Percentiles rank a stretch among this genome's conserved stretches.
phyloP scores from a whole-genome alignment of 129 eudicot species.

The Saussurea involucrata region DNA sequence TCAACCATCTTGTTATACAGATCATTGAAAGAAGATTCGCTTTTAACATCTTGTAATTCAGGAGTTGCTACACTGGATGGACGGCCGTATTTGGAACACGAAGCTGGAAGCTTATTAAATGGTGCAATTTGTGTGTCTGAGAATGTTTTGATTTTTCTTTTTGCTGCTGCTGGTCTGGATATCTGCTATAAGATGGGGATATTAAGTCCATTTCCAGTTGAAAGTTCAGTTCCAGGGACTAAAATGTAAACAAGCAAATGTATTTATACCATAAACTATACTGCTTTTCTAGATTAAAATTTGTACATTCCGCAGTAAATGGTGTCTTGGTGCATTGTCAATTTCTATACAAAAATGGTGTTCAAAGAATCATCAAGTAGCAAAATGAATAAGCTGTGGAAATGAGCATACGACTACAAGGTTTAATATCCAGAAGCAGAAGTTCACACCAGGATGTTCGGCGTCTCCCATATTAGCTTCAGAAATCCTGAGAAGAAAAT shows the following conservation, averaged over 20 bases:
- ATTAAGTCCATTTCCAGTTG: slow-evolving; percentile 77
- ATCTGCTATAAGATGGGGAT: slow-evolving; percentile 65
- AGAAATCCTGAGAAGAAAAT: slow-evolving; percentile 17
- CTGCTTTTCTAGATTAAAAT: background rate
- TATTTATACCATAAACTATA: slow-evolving; percentile 9
- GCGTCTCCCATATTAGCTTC: slow-evolving; percentile 12
- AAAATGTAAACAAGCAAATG: slow-evolving; percentile 20
- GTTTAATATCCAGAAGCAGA: slow-evolving; percentile 15
- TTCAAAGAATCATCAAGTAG: slow-evolving; percentile 14
- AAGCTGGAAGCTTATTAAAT: slow-evolving; percentile 32
- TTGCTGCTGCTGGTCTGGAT: slow-evolving; percentile 85
- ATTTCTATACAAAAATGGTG: slow-evolving; percentile 17
- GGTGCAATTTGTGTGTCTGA: slow-evolving; percentile 68
- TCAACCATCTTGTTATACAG: background rate
- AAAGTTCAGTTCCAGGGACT: slow-evolving; percentile 32
- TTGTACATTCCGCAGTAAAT: background rate
- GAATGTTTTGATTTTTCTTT: slow-evolving; percentile 59
- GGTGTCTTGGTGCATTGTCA: too few relatives aligned
- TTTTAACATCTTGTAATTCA: slow-evolving; percentile 22
- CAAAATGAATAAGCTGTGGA: background rate
- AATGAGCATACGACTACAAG: slow-evolving; percentile 2
- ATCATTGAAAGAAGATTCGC: background rate
- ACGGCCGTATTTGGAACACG: slow-evolving; percentile 49
- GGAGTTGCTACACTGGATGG: slow-evolving; percentile 81
- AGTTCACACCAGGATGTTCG: slow-evolving; percentile 4